Evolutionary conservation across 2,329 filamentous ascomycete genomes (phyloP), one percentile per base, ranked within the genome.

Genomic region (Huntiella moniliformis): DNA sequence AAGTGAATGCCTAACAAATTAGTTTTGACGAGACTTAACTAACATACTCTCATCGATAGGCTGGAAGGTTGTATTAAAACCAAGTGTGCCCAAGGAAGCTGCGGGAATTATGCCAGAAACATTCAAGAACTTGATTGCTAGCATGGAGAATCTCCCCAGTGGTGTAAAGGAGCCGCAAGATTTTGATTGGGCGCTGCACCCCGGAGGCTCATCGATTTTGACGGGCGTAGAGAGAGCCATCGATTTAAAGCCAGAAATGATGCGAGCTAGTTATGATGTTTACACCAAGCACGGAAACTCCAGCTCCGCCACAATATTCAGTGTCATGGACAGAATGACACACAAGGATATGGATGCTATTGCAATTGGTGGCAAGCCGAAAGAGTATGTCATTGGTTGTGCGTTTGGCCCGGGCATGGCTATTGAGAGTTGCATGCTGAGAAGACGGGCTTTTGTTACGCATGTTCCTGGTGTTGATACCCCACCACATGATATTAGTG

Each of bases 181-280:
- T 49, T 81, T 80, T 52, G 79, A 83, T 61, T 83, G 79, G 79
- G 79, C 77, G 1, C 69, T 83, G 56, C 79, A 83, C 53, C 79
- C 79, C 0, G 79, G 79, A 4, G 79, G 79, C 13, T 66, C 74
- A 1, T 74, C 76, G 1, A 79, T 83, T 37, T 62, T 83, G 2
- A 67, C 73, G 0, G 75, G 76, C 0, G 73, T 78, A 1, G 72
- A 81, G 56, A 62, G 62, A 37, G 65, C 63, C 1, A 66, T 83
- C 63, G 57, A 60, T 4, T 67, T 82, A 40, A 66, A 65, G 0
- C 61, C 74, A 0, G 71, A 79, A 53, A 77, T 81, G 52, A 74
- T 82, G 63, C 67, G 76, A 41, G 77, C 77, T n/a, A 78, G 74
- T 49, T 79, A 79, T 55, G 72, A 79, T 51, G 72, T 74, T 13